phyloP scores from a whole-genome alignment of 2,329 filamentous ascomycete genomes.

The Conoideocrella luteorostrata region DNA sequence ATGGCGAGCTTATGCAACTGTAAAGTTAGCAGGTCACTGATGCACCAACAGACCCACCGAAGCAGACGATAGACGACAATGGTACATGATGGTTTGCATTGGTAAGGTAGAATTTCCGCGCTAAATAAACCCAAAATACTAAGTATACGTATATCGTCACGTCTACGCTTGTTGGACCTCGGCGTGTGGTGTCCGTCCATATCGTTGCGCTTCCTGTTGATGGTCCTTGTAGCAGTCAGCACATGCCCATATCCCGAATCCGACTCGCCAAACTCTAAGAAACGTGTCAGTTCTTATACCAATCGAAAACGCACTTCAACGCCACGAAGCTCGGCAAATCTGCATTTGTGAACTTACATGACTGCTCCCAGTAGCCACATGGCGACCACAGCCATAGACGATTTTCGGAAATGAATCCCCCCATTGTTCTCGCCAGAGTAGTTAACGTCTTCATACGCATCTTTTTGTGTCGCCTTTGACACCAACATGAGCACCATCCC shows the following conservation, averaged over 20 bases:
- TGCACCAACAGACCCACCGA: too few species aligned
- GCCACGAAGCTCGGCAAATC: background rate
- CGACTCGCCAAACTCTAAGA: background rate
- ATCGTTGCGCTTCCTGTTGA: background rate
- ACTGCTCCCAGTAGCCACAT: conserved; percentile 18
- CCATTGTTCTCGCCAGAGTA: conserved; percentile 4
- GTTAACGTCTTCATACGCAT: background rate
- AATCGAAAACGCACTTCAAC: background rate
- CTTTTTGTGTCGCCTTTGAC: conserved; percentile 8
- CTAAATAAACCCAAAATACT: too few species aligned
- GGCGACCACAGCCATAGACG: background rate
- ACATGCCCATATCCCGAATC: background rate
- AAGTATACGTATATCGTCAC: too few species aligned
- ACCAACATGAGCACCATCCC: conserved; percentile 28
- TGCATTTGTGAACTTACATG: conserved; percentile 16
- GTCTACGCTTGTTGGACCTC: too few species aligned
- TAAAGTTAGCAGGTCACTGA: too few species aligned
- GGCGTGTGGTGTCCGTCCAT: background rate
- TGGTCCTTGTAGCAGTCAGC: background rate
- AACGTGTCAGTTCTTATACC: background rate
- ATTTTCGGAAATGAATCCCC: conserved; percentile 9
- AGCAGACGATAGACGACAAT: too few species aligned
- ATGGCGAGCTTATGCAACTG: too few species aligned
- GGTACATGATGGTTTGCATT: too few species aligned
- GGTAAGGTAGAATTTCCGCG: too few species aligned